Percentiles rank a stretch among this genome's conserved stretches.
Evolutionary conservation across 2,329 filamentous ascomycete genomes (phyloP).

Genomic region (Nothophoma quercina): DNA sequence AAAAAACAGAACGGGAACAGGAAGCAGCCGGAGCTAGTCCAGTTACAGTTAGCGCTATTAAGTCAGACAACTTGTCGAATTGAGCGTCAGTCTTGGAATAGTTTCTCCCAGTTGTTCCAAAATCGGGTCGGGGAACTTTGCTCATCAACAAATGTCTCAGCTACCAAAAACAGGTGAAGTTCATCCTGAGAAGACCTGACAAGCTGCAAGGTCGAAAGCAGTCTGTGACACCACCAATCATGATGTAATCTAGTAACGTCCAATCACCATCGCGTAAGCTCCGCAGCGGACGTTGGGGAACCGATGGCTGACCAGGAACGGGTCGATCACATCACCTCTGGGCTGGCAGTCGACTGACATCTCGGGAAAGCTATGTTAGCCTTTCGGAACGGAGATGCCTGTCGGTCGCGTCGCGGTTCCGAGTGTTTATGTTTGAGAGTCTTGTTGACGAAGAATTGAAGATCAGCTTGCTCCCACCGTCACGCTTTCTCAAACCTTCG

Average conservation of each 20-base stretch:
- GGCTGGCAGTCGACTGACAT: conserved; percentile 8
- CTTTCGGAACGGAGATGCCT: conserved; percentile 15
- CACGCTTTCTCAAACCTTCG: neutral
- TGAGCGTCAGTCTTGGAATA: no score
- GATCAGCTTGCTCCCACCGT: neutral
- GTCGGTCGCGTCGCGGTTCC: conserved; percentile 13
- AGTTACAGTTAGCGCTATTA: no score
- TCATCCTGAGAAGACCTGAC: neutral
- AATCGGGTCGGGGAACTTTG: no score
- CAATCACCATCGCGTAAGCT: conserved; percentile 8
- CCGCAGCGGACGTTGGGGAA: conserved; percentile 20
- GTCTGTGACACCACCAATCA: conserved; percentile 2
- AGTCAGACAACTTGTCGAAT: no score
- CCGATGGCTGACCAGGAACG: conserved; percentile 12
- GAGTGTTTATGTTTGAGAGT: conserved; percentile 13
- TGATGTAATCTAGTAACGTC: conserved; percentile 6
- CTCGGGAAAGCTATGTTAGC: conserved; percentile 10
- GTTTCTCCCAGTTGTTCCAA: no score
- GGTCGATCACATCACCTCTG: conserved; percentile 8
- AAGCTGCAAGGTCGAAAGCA: neutral
- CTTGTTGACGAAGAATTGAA: conserved; percentile 12
- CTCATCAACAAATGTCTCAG: neutral
- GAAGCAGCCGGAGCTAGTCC: no score
- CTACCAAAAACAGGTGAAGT: neutral
- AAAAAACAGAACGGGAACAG: no score